A percentile compares a stretch with the other conserved stretches of the same genome.
These are phyloP conservation scores for Tolypocladium tundrense DNA, from an alignment of 2,329 filamentous ascomycete species.

Conservation along the genomic window DNA sequence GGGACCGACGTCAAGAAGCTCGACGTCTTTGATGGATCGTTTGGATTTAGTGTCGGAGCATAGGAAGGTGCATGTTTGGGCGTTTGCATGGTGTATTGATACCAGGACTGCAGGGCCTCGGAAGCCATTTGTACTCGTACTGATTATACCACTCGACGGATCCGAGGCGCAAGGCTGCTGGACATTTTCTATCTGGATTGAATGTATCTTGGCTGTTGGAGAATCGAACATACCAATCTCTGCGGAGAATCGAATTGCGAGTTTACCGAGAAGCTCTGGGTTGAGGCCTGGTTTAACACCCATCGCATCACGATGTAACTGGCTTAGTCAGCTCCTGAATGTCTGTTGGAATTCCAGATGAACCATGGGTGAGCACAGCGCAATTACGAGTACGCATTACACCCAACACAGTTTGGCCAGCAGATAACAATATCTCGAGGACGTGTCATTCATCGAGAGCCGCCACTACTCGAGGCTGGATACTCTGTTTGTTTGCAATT, in stretches of 20 bases:
- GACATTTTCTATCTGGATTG: neutral
- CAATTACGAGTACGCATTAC: too few relatives aligned
- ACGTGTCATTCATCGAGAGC: neutral
- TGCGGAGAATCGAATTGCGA: neutral
- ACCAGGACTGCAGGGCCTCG: neutral
- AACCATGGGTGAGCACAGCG: neutral
- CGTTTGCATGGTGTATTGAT: neutral
- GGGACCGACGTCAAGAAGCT: conserved; percentile 31
- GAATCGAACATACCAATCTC: neutral
- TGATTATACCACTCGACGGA: neutral
- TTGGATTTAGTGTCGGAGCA: conserved; percentile 45
- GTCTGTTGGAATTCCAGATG: neutral
- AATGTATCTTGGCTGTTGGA: neutral
- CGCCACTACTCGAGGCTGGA: too few relatives aligned
- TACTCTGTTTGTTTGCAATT: neutral
- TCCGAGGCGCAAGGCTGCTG: neutral
- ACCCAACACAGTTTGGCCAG: neutral
- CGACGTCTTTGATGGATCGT: conserved; percentile 50
- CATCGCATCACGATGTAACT: neutral
- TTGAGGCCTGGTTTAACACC: neutral
- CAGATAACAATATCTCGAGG: neutral
- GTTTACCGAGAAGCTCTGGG: neutral
- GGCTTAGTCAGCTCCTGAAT: neutral
- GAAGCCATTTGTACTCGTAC: neutral
- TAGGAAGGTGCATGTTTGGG: conserved; percentile 3